Evolutionary conservation across 139 green algal genomes (phyloP).

Genomic region (Diplosphaera chodatii): DNA sequence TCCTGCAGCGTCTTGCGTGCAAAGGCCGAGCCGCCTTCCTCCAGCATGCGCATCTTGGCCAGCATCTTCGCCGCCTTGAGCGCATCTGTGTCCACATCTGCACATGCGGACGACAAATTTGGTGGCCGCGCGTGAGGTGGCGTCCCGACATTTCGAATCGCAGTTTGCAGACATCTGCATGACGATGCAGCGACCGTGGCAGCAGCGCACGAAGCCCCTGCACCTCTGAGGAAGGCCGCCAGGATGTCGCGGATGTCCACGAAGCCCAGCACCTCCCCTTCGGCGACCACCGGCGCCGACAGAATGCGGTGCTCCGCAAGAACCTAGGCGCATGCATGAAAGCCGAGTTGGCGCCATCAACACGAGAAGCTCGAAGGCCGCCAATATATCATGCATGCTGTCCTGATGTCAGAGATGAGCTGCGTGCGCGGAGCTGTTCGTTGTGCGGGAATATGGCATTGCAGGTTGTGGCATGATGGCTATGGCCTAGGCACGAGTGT

Average conservation of each 20-base stretch:
- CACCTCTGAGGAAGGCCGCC: constrained; percentile 45
- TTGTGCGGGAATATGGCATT: too few species aligned
- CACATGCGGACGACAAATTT: not conserved
- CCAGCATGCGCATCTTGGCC: constrained; percentile 38
- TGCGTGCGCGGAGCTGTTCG: too few species aligned
- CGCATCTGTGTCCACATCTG: constrained; percentile 14
- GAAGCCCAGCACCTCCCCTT: constrained; percentile 42
- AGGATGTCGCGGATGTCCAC: constrained; percentile 64
- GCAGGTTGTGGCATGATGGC: too few species aligned
- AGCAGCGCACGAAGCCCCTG: not conserved
- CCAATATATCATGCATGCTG: too few species aligned
- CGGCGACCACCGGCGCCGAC: constrained; percentile 51
- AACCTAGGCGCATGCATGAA: constrained; percentile 25
- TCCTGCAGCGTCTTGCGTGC: constrained; percentile 8
- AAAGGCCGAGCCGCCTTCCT: constrained; percentile 34
- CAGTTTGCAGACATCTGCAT: too few species aligned
- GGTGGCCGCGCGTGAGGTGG: too few species aligned
- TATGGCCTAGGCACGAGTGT: too few species aligned
- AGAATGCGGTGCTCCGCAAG: constrained; percentile 54
- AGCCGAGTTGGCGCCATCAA: too few species aligned
- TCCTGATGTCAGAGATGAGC: too few species aligned
- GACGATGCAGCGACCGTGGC: not conserved
- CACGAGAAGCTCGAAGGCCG: too few species aligned
- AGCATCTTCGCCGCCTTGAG: constrained; percentile 27
- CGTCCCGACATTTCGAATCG: too few species aligned